These are phyloP conservation scores for Ceratocystiopsis sp. DNA, from an alignment of 2,329 filamentous ascomycete genomes.

Conservation along the genomic window DNA sequence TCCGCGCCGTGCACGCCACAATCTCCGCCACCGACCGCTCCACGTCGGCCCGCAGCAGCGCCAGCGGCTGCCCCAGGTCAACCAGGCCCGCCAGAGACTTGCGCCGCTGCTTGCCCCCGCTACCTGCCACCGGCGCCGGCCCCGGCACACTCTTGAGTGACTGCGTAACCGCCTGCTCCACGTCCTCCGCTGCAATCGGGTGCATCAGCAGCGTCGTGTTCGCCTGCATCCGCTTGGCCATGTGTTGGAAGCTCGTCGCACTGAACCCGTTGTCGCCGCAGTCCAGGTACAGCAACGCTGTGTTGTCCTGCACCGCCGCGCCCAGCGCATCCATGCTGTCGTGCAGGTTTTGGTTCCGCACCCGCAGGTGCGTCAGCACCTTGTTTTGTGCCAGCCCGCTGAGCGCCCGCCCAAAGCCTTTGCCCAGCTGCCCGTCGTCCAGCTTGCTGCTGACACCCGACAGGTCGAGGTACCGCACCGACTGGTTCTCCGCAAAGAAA, in stretches of 20 bases:
- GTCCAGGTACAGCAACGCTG: constrained; percentile 32
- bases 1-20: constrained; percentile 11
- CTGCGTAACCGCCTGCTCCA: constrained; percentile 11
- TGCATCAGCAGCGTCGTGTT: constrained; percentile 28
- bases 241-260: constrained; percentile 30
- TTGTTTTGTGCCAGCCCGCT: constrained; percentile 14
- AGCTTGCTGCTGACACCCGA: constrained; percentile 40
- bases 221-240: constrained; percentile 25
- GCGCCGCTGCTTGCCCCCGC: constrained; percentile 1
- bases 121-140: constrained; percentile 3
- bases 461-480: constrained; percentile 35
- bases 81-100: constrained; percentile 6
- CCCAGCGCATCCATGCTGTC: constrained; percentile 34
- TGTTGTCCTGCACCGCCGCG: constrained; percentile 31
- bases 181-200: constrained; percentile 16
- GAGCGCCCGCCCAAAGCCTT: constrained; percentile 33
- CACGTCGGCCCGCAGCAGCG: constrained; percentile 4
- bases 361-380: constrained; percentile 27
- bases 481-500: constrained; percentile 33
- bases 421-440: constrained; percentile 38
- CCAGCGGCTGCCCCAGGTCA: constrained; percentile 9
- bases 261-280: constrained; percentile 38
- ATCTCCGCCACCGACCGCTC: constrained; percentile 10
- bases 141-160: constrained; percentile 10
- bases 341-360: constrained; percentile 38